Evolutionary conservation across 345 rosid species (phyloP), one percentile per base, ranked within the genome.

Genomic region (Physaria fendleri): DNA sequence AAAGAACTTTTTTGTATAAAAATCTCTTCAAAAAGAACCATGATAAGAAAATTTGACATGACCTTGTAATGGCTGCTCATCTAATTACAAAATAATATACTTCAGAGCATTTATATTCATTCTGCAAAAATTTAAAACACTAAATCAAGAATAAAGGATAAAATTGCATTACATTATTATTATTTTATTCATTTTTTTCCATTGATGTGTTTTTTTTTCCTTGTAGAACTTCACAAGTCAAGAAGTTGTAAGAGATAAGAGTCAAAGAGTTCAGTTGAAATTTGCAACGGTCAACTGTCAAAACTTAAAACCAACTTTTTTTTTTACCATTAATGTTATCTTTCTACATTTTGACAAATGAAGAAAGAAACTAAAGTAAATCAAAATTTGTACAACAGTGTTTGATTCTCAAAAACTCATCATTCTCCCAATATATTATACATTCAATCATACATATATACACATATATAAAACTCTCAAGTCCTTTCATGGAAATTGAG

Each of bases 401-500:
- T 45, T 39, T 46, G 50, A 54, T 38, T 62, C 56, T 52, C 67
- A 69, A 69, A 63, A 70, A 49, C 40, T 49, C 59, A 57, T 23
- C 69, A 46, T 9, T 63, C 59, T 56, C 46, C 46, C 41, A 48
- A 40, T 5, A 70, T 48, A n/a, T 45, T 70, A 62, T 56, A 55
- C 64, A 70, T 4, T 37, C 16, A 68, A 51, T 43, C 29, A 46
- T 22, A 62, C 52, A 62, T 23, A 61, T 22, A 54, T 45, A 54
- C 50, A 40, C 21, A 37, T 2, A 16, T 43, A 18, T 55, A 28
- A 11, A 70, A 55, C 64, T 33, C 59, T 69, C n/a, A 87, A 50
- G 62, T 54, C 57, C 51, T 78, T 74, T 87, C 95, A 21, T 75
- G 94, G 78, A 90, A 90, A 71, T 74, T 77, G 41, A 75, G 55